These are phyloP conservation scores for Exsudoporus frostii DNA, from an alignment of 768 basidiomycete genomes.

Conservation along the genomic window DNA sequence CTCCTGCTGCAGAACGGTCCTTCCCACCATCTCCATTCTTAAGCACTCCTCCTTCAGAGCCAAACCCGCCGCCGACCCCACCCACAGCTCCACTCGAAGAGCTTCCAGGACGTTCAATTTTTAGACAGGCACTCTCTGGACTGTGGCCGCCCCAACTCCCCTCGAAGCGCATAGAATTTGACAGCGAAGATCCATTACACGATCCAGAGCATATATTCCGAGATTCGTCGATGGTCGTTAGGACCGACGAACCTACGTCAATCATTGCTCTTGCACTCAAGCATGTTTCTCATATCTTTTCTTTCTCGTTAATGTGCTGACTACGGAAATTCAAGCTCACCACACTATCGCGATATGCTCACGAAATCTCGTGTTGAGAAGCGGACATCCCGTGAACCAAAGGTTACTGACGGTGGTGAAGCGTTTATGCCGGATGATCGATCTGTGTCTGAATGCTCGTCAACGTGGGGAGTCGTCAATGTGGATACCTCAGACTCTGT, in stretches of 20 bases:
- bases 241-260: constrained; percentile 96
- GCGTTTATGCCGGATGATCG: constrained; percentile 91
- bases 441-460: constrained; percentile 77
- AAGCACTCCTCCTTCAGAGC: constrained; percentile 33
- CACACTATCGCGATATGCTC: constrained; percentile 79
- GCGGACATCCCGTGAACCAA: constrained; percentile 55
- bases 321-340: constrained; percentile 48
- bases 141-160: constrained; percentile 69
- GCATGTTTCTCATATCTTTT: constrained; percentile 40
- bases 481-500: constrained; percentile 62
- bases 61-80: constrained; percentile 41
- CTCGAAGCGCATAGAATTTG: constrained; percentile 51
- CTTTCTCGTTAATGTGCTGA: constrained; percentile 5
- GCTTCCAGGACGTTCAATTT: constrained; percentile 57
- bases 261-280: constrained; percentile 94
- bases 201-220: constrained; percentile 93
- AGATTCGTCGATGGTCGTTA: constrained; percentile 90
- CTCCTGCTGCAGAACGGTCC: constrained; percentile 22
- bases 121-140: constrained; percentile 61
- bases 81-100: constrained; percentile 54
- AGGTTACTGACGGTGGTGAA: constrained; percentile 66
- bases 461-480: constrained; percentile 92
- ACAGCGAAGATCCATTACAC: constrained; percentile 63
- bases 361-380: constrained; percentile 76
- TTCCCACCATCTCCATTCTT: constrained; percentile 59